Base-by-base conservation (phyloP, 257 asterid genomes). In the Schizonepeta tenuifolia region DNA sequence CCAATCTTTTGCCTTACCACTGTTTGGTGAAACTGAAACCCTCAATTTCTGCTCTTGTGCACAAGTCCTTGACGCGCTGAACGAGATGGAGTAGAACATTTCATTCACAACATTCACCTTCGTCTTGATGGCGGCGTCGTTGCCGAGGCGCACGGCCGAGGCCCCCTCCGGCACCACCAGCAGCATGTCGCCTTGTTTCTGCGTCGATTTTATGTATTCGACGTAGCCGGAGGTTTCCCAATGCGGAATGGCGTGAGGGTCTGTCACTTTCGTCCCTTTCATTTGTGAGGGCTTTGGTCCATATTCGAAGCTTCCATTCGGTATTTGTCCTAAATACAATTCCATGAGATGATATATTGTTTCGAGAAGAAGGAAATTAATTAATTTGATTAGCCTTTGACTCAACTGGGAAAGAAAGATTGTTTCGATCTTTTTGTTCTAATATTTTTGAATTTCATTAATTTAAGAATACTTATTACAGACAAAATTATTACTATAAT, bases 101-200 rank as follows among this genome's bases (percentile, higher is more conserved):
- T 91, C 91, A 0, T 63, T 83, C 12, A 57, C 55, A 2, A 82
- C 93, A 73, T 70, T 77, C n/a, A 82, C 77, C 24, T 71, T 87
- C 1, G 94, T 87, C 85, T 87, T 92, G 68, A 90, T 82, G 18
- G 88, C 80, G 0, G 98, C 90, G 40, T 84, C 93, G 35, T 92
- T 91, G 0, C 98, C 98, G 0, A 92, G 95, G 53, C 97, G 81
- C 18, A 92, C 88, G 14, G 96, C 98, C 4, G 84, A 88, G 18
- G 83, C 81, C 1, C 98, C 97, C 81, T 88, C 90, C 11, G 97
- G 97, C 40, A 92, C 98, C 47, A 90, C 79, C 18, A 92, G 79
- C 20, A 86, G 12, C 98, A 92, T 92, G 77, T 90, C 96, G 17
- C 98, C 96, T 59, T 90, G 98, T 47, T 81, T 88, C 12, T 92